These are phyloP conservation scores for Hymenoscyphus fructigenus DNA, from an alignment of 2,329 filamentous ascomycete species.

Conservation along the genomic window DNA sequence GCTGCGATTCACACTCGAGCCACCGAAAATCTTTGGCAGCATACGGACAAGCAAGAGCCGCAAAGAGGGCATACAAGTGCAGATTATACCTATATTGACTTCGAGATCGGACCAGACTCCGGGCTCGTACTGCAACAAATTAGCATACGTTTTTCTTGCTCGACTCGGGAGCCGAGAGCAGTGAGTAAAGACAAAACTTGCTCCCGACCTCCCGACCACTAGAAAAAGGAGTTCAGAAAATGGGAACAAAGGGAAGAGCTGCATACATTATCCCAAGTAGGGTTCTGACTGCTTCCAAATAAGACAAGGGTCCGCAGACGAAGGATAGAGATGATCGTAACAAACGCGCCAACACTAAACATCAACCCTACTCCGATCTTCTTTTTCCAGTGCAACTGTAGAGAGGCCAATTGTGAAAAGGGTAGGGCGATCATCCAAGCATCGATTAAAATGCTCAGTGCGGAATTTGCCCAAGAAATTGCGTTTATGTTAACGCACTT, in stretches of 20 bases:
- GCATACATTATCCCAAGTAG: conserved; percentile 28
- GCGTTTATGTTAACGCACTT: conserved; percentile 50
- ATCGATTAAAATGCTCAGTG: conserved; percentile 53
- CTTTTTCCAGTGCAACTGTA: conserved; percentile 48
- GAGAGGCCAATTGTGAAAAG: conserved; percentile 43
- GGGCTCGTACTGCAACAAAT: conserved; percentile 8
- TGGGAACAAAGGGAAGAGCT: too few relatives aligned
- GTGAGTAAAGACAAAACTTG: too few relatives aligned
- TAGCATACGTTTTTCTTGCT: too few relatives aligned
- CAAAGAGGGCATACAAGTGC: conserved; percentile 31
- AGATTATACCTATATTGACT: conserved; percentile 31
- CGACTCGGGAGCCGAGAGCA: too few relatives aligned
- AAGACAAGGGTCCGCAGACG: conserved; percentile 28
- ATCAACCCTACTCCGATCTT: conserved; percentile 50
- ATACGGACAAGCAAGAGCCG: conserved; percentile 24
- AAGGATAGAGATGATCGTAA: conserved; percentile 30
- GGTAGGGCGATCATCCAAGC: conserved; percentile 53
- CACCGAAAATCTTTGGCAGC: conserved; percentile 25
- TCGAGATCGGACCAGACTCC: conserved; percentile 29
- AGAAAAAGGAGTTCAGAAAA: too few relatives aligned
- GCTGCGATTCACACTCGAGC: neutral
- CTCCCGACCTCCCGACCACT: too few relatives aligned
- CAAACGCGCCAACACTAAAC: conserved; percentile 50
- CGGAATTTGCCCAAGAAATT: conserved; percentile 51
- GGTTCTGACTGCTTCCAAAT: conserved; percentile 26